Percentiles rank a stretch among this genome's conserved stretches.
phyloP scores from a whole-genome alignment of 495 filamentous ascomycete genomes.

The Aspergillus steynii region DNA sequence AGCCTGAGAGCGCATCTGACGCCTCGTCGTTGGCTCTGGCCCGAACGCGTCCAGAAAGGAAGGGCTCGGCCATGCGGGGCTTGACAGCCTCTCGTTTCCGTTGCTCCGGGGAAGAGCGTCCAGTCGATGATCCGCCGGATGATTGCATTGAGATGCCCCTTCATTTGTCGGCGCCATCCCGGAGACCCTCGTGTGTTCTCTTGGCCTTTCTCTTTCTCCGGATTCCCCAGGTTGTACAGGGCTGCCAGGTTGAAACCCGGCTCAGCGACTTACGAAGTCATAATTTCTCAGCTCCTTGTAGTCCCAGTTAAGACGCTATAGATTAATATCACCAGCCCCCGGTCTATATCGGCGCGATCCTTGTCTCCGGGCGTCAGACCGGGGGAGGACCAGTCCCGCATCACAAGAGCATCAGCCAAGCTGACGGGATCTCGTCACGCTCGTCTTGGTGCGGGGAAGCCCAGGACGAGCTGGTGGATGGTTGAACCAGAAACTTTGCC shows the following conservation, averaged over 20 bases:
- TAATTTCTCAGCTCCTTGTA: too few species aligned
- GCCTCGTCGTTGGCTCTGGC: neutral
- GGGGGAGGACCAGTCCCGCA: neutral
- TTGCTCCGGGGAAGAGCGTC: slow-evolving; percentile 42
- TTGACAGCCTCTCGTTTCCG: slow-evolving; percentile 36
- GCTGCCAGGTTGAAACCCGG: too few species aligned
- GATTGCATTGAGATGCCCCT: neutral
- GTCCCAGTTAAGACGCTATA: neutral
- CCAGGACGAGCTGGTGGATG: neutral
- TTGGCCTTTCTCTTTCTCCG: neutral
- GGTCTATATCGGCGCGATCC: neutral
- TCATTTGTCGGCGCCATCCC: neutral
- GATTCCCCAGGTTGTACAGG: neutral
- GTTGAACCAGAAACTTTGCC: too few species aligned
- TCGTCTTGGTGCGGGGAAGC: slow-evolving; percentile 4
- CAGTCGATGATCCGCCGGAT: slow-evolving; percentile 15
- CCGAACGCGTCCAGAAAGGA: slow-evolving; percentile 22
- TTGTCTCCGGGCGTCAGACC: neutral
- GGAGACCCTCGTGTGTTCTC: neutral
- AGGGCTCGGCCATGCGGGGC: slow-evolving; percentile 43
- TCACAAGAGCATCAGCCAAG: slow-evolving; percentile 9
- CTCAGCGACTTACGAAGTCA: too few species aligned
- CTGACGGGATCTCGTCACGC: slow-evolving; percentile 1
- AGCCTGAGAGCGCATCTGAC: too few species aligned
- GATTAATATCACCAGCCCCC: neutral